Base-by-base conservation (phyloP, 1,284 basidiomycete genomes). In the Coriolopsis trogii region DNA sequence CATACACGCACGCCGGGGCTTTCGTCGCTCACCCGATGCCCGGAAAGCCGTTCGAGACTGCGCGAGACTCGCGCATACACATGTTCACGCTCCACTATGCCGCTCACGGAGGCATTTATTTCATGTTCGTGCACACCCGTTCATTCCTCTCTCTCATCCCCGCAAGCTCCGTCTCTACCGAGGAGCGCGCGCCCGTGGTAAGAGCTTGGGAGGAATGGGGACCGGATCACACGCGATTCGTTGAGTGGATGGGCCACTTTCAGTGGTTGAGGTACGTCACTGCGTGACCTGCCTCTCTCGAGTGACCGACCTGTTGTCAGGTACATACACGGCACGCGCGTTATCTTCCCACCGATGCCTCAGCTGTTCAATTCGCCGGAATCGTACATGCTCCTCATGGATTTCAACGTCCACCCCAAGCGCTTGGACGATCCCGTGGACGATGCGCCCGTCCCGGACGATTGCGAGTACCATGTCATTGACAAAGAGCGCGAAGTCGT, bases 131-230 rank as follows among this genome's bases (percentile, higher is more conserved):
- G 26, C 72, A 72, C 36, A 73, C 74, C 46, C 60, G 62, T 23
- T 61, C 65, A 26, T 62, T 78, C 34, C 61, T 73, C 28, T 46
- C 47, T 3, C 70, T 67, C 45, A 21, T 73, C 24, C 47, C 59
- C 7, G 33, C 20, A 0, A 39, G 50, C 18, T 9, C 9, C 6
- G 54, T 30, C 3, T 25, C 42, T 16, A 39, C 6, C 8, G 46
- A 33, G 28, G 38, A 5, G n/a, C n/a, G n/a, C n/a, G n/a, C n/a
- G n/a, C n/a, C n/a, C n/a, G n/a, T n/a, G n/a, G n/a, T n/a, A n/a
- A n/a, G n/a, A n/a, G n/a, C n/a, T n/a, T 46, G 18, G 24, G 47
- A 30, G 16, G 62, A 65, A 10, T 82, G 81, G 81, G 81, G 79
- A 3, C 71, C 64, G 2, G 34, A 40, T 4, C 61, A 72, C n/a